A percentile compares a stretch with the other conserved stretches of the same genome.
phyloP scores from a whole-genome alignment of 805 yeast genomes.

The Suhomyces vadensis region DNA sequence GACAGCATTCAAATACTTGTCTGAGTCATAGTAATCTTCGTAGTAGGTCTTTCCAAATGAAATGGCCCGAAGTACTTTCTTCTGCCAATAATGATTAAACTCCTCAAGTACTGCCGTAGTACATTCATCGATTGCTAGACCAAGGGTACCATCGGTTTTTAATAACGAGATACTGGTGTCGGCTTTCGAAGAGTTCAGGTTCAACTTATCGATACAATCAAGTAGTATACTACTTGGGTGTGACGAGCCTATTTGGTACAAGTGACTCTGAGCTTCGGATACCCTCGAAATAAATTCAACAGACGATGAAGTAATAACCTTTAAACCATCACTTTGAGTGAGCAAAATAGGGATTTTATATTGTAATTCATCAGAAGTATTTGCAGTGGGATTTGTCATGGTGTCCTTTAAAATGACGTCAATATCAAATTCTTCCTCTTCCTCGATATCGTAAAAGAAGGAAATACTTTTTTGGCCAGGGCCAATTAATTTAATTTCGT shows the following conservation, averaged over 20 bases:
- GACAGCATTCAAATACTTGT: constrained; percentile 62
- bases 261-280: constrained; percentile 51
- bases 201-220: constrained; percentile 67
- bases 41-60: constrained; percentile 75
- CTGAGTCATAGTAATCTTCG: constrained; percentile 54
- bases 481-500: constrained; percentile 68
- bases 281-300: constrained; percentile 69
- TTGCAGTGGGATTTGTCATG: neutral
- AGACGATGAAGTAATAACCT: constrained; percentile 56
- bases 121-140: constrained; percentile 67
- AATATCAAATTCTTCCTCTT: constrained; percentile 30
- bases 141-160: constrained; percentile 44
- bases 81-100: constrained; percentile 77
- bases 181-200: constrained; percentile 73
- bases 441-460: constrained; percentile 44
- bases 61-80: constrained; percentile 75
- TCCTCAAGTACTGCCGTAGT: constrained; percentile 76
- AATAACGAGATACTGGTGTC: constrained; percentile 67
- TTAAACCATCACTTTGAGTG: constrained; percentile 70
- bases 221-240: constrained; percentile 79
- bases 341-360: constrained; percentile 42
- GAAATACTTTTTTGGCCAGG: constrained; percentile 62
- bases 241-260: constrained; percentile 81
- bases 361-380: constrained; percentile 17
- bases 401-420: constrained; percentile 20